Conservation (phyloP, 345 rosid species). For the Melastoma malabathricum region DNA sequence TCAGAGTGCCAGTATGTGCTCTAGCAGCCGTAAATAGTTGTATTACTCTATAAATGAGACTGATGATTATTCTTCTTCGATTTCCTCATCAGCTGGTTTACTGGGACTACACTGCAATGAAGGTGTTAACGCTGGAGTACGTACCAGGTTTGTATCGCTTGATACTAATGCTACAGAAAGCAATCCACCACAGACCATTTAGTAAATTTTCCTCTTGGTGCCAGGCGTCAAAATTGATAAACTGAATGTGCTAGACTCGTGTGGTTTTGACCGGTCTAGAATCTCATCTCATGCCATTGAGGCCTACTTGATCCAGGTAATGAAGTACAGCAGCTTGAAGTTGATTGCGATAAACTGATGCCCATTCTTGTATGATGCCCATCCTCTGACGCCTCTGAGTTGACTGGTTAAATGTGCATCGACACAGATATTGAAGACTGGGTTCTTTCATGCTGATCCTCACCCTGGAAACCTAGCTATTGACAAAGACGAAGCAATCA, state of each 20-base stretch:
- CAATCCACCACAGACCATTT: background rate
- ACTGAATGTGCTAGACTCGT: conserved; percentile 44
- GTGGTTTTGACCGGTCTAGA: conserved; percentile 47
- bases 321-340: too few relatives aligned
- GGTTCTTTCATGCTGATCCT: conserved; percentile 97
- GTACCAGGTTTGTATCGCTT: conserved; percentile 60
- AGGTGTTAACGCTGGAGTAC: conserved; percentile 95
- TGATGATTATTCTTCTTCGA: background rate
- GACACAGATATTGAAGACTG: conserved; percentile 75
- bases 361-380: too few relatives aligned
- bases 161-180: background rate
- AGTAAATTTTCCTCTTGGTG: background rate
- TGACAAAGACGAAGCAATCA: conserved; percentile 66
- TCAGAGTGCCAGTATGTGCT: conserved; percentile 80
- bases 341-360: conserved; percentile 1
- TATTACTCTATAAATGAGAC: too few relatives aligned
- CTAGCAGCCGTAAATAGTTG: too few relatives aligned
- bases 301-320: conserved; percentile 84
- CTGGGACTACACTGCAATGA: conserved; percentile 87
- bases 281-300: conserved; percentile 84
- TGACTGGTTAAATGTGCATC: too few relatives aligned
- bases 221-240: conserved; percentile 75
- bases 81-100: conserved; percentile 42
- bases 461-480: conserved; percentile 97
- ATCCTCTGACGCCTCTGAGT: too few relatives aligned